Percentiles rank a stretch among this genome's conserved stretches.
phyloP scores from a whole-genome alignment of 2,329 filamentous ascomycete species.

The Penicillium sp. region DNA sequence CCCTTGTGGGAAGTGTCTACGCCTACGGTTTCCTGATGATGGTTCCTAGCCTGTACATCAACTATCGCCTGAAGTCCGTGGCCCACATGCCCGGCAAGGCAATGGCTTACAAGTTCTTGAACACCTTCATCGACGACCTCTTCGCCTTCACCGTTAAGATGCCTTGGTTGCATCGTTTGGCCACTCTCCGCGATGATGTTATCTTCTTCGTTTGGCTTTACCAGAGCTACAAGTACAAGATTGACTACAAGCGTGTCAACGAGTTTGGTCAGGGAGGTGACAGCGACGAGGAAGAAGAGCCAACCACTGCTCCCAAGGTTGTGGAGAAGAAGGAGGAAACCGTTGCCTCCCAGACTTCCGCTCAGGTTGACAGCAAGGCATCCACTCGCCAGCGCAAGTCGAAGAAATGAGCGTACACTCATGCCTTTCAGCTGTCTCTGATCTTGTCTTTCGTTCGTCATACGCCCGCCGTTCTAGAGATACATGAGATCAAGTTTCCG shows the following conservation, averaged over 20 bases:
- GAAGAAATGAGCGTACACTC: constrained; percentile 24
- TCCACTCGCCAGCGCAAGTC: constrained; percentile 37
- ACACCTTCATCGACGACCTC: constrained; percentile 98
- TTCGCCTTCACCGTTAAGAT: constrained; percentile 99
- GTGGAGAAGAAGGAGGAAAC: constrained; percentile 21
- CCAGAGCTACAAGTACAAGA: constrained; percentile 87
- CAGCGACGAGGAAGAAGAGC: constrained; percentile 64
- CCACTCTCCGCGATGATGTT: constrained; percentile 89
- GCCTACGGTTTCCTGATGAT: constrained; percentile 99
- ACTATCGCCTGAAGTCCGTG: constrained; percentile 90
- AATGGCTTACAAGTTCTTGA: constrained; percentile 98
- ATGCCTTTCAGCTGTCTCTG: not conserved
- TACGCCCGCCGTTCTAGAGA: not conserved
- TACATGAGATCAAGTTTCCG: not conserved
- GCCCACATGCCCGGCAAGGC: constrained; percentile 96
- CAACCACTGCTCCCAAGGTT: constrained; percentile 15
- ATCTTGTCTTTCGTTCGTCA: not conserved
- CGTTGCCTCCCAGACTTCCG: constrained; percentile 30
- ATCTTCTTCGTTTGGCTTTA: constrained; percentile 99
- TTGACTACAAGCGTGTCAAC: constrained; percentile 90
- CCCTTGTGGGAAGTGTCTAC: constrained; percentile 92
- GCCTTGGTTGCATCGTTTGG: constrained; percentile 88
- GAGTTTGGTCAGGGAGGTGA: constrained; percentile 99
- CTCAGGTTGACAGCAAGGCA: constrained; percentile 30
- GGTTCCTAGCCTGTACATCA: constrained; percentile 97